Evolutionary conservation across 140 eudicot genomes (phyloP).

Genomic region (Erigeron philadelphicus): DNA sequence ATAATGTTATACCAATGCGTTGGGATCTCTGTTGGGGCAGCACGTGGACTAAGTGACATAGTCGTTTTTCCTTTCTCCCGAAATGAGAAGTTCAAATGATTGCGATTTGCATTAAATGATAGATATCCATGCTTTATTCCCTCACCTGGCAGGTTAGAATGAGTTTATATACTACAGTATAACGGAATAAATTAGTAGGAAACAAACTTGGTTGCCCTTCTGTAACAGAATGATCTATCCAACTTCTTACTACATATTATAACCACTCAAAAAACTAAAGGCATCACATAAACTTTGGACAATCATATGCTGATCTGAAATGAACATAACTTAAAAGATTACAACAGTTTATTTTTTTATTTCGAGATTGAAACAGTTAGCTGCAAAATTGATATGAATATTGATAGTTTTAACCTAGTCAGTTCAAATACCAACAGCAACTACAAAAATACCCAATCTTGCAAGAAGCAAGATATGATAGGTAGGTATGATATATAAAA

Average conservation of each 20-base stretch:
- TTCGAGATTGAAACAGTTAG: neutral
- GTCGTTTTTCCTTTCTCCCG: constrained; percentile 30
- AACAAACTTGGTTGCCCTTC: too few relatives aligned
- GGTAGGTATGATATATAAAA: too few relatives aligned
- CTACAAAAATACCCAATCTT: too few relatives aligned
- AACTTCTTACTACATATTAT: neutral
- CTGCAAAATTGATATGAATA: neutral
- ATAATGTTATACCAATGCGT: constrained; percentile 83
- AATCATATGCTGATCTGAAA: neutral
- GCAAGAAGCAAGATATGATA: too few relatives aligned
- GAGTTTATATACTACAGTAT: neutral
- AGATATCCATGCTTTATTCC: constrained; percentile 23
- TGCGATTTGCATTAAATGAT: constrained; percentile 21
- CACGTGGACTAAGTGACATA: constrained; percentile 20
- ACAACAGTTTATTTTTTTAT: neutral
- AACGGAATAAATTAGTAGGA: too few relatives aligned
- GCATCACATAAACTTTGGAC: neutral
- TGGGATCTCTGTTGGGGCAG: constrained; percentile 51
- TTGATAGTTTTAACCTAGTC: neutral
- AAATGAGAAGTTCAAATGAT: constrained; percentile 37
- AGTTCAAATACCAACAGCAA: neutral
- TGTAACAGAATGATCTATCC: neutral
- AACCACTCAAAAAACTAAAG: neutral
- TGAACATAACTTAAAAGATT: neutral
- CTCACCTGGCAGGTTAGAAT: constrained; percentile 34